Base-by-base conservation (phyloP, 306 rosid genomes). In the Erythrophleum fordii region DNA sequence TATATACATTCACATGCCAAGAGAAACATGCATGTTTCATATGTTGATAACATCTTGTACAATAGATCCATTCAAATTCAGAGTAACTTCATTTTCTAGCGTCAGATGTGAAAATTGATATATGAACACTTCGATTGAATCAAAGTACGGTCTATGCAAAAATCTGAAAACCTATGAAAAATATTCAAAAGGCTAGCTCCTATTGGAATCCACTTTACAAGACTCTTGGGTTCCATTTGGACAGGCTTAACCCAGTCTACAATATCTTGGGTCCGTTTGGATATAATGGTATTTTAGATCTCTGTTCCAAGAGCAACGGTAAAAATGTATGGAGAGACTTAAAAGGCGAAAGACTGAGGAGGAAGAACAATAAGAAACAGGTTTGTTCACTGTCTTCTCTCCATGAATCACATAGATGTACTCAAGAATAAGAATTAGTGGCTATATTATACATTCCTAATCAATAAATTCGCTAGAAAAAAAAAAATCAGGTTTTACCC, bases 181-280 rank as follows among this genome's bases (percentile, higher is more conserved):
- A 46, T 25, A 41, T 67, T 48, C 61, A 49, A 72, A 62, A 11
- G 65, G 52, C 6, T 34, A 64, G 74, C 73, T 49, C n/a, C 37
- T 22, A 48, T 37, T 64, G 22, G 56, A 75, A 60, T 44, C 70
- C 42, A 62, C 20, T 26, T 17, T 29, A 44, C 71, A 45, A 46
- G 80, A 48, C 11, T 76, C 45, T 49, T 71, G 13, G 16, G 16
- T 45, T 45, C 49, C 49, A 45, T 11, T 45, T 45, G 49, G 49
- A 9, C 10, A 9, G 49, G 49, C 5, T 12, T 13, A 46, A 46
- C 52, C 5, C 18, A 46, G 12, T 46, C 52, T 14, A 46, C 52
- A 49, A 49, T 16, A 49, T 49, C 22, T 49, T 16, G 55, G 55
- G n/a, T 49, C 55, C 22, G 16, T 49, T 49, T 11, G 3, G 11